These are phyloP conservation scores for Moricandia arvensis DNA, from an alignment of 345 rosid species.

Conservation along the genomic window DNA sequence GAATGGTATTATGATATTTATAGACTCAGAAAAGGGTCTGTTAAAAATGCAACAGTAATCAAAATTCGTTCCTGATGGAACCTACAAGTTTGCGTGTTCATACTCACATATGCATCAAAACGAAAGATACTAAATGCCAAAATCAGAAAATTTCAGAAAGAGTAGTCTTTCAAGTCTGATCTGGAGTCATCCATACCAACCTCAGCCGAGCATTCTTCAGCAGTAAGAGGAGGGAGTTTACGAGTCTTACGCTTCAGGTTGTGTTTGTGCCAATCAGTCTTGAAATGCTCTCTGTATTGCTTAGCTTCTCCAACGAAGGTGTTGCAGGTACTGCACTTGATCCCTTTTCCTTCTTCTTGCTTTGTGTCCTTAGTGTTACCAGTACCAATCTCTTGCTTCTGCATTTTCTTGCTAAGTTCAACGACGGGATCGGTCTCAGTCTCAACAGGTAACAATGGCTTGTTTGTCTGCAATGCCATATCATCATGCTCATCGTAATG, in stretches of 20 bases:
- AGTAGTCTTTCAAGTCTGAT: slow-evolving; percentile 84
- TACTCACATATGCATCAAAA: slow-evolving; percentile 5
- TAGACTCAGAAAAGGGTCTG: not conserved
- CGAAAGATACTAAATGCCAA: not conserved
- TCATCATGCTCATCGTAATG: slow-evolving; percentile 73
- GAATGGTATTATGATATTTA: not conserved
- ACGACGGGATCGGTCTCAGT: slow-evolving; percentile 34
- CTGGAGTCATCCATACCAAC: slow-evolving; percentile 62
- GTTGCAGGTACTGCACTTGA: slow-evolving; percentile 83
- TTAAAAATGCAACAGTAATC: not conserved
- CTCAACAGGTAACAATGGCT: slow-evolving; percentile 36
- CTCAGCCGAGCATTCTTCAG: slow-evolving; percentile 78
- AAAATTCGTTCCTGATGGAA: not conserved
- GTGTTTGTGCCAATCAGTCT: slow-evolving; percentile 98
- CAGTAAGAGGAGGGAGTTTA: slow-evolving; percentile 73
- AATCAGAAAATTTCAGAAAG: slow-evolving; percentile 50
- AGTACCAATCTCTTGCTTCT: slow-evolving; percentile 53
- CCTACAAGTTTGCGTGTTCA: not conserved
- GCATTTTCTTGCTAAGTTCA: slow-evolving; percentile 53
- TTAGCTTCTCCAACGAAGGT: slow-evolving; percentile 72
- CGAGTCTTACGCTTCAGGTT: slow-evolving; percentile 86
- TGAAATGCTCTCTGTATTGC: slow-evolving; percentile 83
- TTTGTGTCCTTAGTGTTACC: slow-evolving; percentile 29
- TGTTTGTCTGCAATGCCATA: slow-evolving; percentile 31
- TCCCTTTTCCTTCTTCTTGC: slow-evolving; percentile 53